Evolutionary conservation across 2,329 filamentous ascomycete species (phyloP).

Genomic region (Ceratocystis cubensis): DNA sequence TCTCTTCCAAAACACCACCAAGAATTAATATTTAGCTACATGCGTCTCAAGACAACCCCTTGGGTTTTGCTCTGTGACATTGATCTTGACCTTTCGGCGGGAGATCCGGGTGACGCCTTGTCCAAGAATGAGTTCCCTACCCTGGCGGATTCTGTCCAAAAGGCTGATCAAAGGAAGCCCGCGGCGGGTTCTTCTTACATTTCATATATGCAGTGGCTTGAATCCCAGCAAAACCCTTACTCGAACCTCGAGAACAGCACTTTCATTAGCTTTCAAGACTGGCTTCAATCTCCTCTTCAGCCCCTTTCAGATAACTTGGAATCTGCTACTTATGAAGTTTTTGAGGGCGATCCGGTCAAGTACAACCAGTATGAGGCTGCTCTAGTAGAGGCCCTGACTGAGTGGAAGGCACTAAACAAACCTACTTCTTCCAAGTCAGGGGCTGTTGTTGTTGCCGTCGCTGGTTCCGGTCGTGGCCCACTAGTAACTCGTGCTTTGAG

Average conservation of each 20-base stretch:
- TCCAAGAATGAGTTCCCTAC: constrained; percentile 52
- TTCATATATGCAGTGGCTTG: constrained; percentile 72
- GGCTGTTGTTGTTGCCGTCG: constrained; percentile 75
- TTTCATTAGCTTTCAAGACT: constrained; percentile 65
- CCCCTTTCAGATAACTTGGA: constrained; percentile 93
- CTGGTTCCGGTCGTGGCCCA: constrained; percentile 83
- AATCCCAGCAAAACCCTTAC: constrained; percentile 61
- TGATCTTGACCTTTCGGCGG: constrained; percentile 34
- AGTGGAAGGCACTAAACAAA: constrained; percentile 62
- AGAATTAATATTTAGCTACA: constrained; percentile 47
- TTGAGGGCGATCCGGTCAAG: constrained; percentile 96
- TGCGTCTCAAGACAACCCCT: constrained; percentile 50
- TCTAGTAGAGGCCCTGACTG: constrained; percentile 63
- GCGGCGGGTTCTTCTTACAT: constrained; percentile 40
- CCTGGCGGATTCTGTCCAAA: constrained; percentile 50
- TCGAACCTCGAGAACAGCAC: constrained; percentile 39
- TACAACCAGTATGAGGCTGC: constrained; percentile 91
- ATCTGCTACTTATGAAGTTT: constrained; percentile 94
- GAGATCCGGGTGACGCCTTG: constrained; percentile 22
- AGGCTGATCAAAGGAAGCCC: constrained; percentile 25
- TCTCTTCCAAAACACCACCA: constrained; percentile 51
- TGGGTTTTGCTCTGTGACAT: constrained; percentile 53
- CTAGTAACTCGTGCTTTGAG: constrained; percentile 76
- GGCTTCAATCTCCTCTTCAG: constrained; percentile 86
- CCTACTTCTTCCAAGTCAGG: constrained; percentile 60